phyloP scores from a whole-genome alignment of 2,329 filamentous ascomycete species.

The Colletotrichum tanaceti region DNA sequence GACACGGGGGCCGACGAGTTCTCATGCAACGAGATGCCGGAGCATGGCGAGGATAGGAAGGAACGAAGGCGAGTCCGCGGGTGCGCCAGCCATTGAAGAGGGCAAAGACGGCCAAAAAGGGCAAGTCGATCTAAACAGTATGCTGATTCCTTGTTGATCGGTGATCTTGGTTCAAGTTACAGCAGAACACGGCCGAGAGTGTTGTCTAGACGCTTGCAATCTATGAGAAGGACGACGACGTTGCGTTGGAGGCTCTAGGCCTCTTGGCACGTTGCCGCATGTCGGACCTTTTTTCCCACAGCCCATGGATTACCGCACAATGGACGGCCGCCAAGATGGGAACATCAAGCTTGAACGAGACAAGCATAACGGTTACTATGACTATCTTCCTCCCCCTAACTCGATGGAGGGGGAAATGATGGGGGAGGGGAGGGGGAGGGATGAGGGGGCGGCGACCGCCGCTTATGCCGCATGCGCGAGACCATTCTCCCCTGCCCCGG shows the following conservation, averaged over 20 bases:
- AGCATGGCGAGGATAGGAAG: slow-evolving; percentile 26
- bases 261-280: slow-evolving; percentile 29
- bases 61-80: not conserved
- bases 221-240: slow-evolving; percentile 31
- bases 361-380: too few relatives aligned
- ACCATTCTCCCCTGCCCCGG: too few relatives aligned
- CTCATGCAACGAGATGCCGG: slow-evolving; percentile 11
- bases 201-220: not conserved
- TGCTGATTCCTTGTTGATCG: not conserved
- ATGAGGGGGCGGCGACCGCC: slow-evolving; percentile 19
- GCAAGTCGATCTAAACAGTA: not conserved
- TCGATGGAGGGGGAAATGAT: too few relatives aligned
- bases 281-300: not conserved
- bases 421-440: not conserved
- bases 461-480: not conserved
- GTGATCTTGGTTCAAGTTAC: not conserved
- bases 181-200: not conserved
- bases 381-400: too few relatives aligned
- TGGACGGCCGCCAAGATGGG: not conserved
- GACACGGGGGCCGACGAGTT: slow-evolving; percentile 8
- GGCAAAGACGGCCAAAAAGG: not conserved
- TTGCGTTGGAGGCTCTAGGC: slow-evolving; percentile 31
- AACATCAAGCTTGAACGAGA: slow-evolving; percentile 5
- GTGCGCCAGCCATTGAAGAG: not conserved
- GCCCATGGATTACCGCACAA: not conserved